Base-by-base conservation (phyloP, 192 early-diverging fungal species). In the Fimicolochytrium jonesii region DNA sequence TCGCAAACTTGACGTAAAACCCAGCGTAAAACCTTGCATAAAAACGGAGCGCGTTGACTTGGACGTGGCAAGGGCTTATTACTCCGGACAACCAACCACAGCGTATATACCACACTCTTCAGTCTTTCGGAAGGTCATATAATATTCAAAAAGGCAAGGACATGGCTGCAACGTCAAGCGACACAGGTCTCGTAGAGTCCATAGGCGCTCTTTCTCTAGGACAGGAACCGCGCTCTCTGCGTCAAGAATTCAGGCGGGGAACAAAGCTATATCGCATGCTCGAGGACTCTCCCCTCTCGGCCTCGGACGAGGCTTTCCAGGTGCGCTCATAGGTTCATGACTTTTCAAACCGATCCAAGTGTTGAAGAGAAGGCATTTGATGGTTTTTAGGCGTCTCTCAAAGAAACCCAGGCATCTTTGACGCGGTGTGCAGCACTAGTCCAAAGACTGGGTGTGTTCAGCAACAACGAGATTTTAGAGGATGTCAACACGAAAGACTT, bases 401-500 rank as follows among this genome's bases (percentile, higher is more conserved):
- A 51, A 25, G 43, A 68, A 18, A 81, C 78, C 30, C 68, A 87
- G 22, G 52, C 17, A 6, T 57, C 67, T 25, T 73, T 90, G 20
- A 56, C 62, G 11, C 66, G 60, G 22, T 83, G 84, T 29, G 64
- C 46, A 4, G 45, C 49, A 15, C 70, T 86, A 56, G 75, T 89
- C 23, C 69, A 70, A 25, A 66, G 78, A 18, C 80, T 93, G 5
- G 77, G 75, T 26, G 63, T 95, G 31, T 95, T 97, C 64, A 92
- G 90, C 65, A 75, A 68, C 20, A 95, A 97, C 71, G 95, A 97
- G 62, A 81, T 82, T 17, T 56, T 90, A 44, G 92, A 97, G 5
- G 95, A 97, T 70, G 86, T 95, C 30, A 86, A 84, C 37, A 88
- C 92, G 6, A 73, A 76, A 20, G 90, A 94, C 68, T 77, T 97